Evolutionary conservation across 345 rosid genomes (phyloP).

Genomic region (Eucalyptus shirleyi): DNA sequence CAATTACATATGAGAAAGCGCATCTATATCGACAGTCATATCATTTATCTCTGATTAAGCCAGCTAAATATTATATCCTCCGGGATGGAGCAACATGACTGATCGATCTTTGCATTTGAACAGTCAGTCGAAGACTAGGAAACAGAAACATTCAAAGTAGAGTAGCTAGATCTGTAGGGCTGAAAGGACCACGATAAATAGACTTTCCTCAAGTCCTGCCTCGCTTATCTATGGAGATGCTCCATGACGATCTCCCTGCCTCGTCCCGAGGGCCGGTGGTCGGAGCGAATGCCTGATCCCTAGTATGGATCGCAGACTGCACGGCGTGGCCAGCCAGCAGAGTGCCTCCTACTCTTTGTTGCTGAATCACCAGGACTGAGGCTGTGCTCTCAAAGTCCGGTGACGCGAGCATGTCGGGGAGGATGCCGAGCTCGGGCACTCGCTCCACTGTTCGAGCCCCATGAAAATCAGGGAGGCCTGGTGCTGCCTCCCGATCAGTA

Average conservation of each 20-base stretch:
- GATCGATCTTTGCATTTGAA: neutral
- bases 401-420: constrained; percentile 35
- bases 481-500: constrained; percentile 25
- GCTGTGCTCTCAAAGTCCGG: constrained; percentile 9
- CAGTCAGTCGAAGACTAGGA: neutral
- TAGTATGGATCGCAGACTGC: neutral
- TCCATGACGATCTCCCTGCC: neutral
- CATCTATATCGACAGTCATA: no score
- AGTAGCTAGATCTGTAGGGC: neutral
- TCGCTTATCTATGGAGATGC: neutral
- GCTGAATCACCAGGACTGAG: constrained; percentile 21
- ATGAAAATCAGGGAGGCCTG: constrained; percentile 1
- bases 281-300: neutral
- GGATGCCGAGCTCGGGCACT: constrained; percentile 33
- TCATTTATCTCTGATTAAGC: neutral
- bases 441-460: constrained; percentile 31
- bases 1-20: no score
- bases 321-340: neutral
- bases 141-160: neutral
- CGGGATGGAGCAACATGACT: neutral
- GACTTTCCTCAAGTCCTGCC: neutral
- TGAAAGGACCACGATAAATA: neutral
- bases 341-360: constrained; percentile 3
- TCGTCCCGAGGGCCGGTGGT: neutral
- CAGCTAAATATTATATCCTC: neutral